Evolutionary conservation across 2,329 filamentous ascomycete species (phyloP), one percentile per base, ranked within the genome.

Genomic region (Xylaria sp.): DNA sequence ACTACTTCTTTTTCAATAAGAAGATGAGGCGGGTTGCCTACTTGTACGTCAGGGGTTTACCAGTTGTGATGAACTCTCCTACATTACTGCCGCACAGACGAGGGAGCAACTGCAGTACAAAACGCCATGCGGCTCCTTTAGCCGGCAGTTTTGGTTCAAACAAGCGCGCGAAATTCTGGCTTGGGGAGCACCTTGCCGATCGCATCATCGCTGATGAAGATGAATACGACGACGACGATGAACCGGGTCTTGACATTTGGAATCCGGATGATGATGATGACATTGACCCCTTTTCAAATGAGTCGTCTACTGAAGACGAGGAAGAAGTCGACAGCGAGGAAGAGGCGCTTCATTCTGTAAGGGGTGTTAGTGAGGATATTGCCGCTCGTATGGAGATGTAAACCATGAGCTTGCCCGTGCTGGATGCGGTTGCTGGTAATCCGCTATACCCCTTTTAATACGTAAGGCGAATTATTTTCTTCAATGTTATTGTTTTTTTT

Each of bases 1-100:
- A 98, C 80, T 98, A 97, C 81, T 97, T 99, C 84, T 97, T 98
- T 81, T 98, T 98, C 87, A 98, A 97, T 85, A 95, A 95, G 77
- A 86, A 90, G 31, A 88, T 91, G 78, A 98, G 98, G 84, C 90
- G 96, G 51, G 95, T 99, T 20, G 94, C 94, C 69, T 99, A 99
- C 79, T 84, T 99, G 55, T 97, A 98, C 77, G 88, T 98, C 55
- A 91, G 95, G 70, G 94, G 93, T n/a, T 89, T 98, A 55, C 95
- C 89, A 67, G 91, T 91, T 74, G 90, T 92, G 77, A 75, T 81
- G 48, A 80, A 81, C 69, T 81, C 81, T 62, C 78, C 80, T 65
- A 69, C 76, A 34, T 66, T 78, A 66, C 63, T 71, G 54, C 74
- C 78, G 60, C 70, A 79, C 41, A 67, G 73, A 61, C 72, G 78